Conservation (phyloP, 331 rosid genomes). For the Spiraea crenata region DNA sequence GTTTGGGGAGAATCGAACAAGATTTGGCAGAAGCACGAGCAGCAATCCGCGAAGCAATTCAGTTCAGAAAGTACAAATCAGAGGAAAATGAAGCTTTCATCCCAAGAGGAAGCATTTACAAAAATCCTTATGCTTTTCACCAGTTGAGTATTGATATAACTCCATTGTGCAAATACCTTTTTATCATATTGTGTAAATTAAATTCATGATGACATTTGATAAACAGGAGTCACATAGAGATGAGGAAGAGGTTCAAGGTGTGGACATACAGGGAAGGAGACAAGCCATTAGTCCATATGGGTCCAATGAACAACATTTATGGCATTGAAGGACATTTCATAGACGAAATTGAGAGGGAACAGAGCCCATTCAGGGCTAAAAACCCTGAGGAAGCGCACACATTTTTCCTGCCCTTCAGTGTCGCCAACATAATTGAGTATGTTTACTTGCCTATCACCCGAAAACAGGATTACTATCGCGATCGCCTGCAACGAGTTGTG, state of each 20-base stretch:
- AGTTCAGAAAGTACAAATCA: constrained; percentile 31
- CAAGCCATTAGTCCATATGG: constrained; percentile 29
- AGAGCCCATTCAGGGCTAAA: constrained; percentile 25
- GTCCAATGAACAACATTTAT: constrained; percentile 37
- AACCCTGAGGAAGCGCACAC: constrained; percentile 45
- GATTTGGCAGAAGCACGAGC: constrained; percentile 54
- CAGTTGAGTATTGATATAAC: constrained; percentile 33
- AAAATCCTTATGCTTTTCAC: constrained; percentile 58
- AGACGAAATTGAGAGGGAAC: constrained; percentile 35
- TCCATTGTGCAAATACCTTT: background rate
- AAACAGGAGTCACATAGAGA: constrained; percentile 41
- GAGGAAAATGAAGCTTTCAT: constrained; percentile 34
- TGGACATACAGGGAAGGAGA: constrained; percentile 46
- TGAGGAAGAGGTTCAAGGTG: constrained; percentile 38
- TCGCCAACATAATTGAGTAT: constrained; percentile 29
- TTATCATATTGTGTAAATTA: background rate
- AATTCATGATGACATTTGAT: background rate
- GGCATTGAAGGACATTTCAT: constrained; percentile 48
- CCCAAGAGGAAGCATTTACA: constrained; percentile 57
- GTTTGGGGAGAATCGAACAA: constrained; percentile 45
- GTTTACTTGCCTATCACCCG: constrained; percentile 23
- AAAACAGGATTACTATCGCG: constrained; percentile 14
- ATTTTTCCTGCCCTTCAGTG: constrained; percentile 35
- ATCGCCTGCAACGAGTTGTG: constrained; percentile 27
- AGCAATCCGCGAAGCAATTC: constrained; percentile 44